Evolutionary conservation across 345 rosid species (phyloP), one percentile per base, ranked within the genome.

Genomic region (Triadica sebifera): DNA sequence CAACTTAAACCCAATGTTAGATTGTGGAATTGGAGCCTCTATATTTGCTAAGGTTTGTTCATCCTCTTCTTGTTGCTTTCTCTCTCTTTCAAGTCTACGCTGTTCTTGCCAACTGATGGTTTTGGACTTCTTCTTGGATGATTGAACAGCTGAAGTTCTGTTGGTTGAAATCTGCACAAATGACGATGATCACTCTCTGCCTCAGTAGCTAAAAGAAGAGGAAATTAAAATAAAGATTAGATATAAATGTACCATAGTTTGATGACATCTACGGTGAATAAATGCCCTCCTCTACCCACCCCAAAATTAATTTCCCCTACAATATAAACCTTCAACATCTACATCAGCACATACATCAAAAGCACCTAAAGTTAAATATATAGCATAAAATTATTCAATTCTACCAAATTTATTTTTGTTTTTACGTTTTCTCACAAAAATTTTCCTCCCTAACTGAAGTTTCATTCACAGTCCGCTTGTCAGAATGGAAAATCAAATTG

Each of bases 1-100:
- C 81, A 95, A 78, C 86, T 93, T 93, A 81, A 90, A 95, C 53
- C 97, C 99, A 12, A 93, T 81, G 75, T 93, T 95, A 58, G 94
- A 87, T 64, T 90, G 92, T 3, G 93, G 91, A 65, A 94, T 92
- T 0, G 97, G 93, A 51, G 91, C 88, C 43, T 89, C 93, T 24
- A 89, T 86, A 15, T 80, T 90, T 22, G 92, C 87, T 47, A 91
- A 73, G 69, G 89, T 91, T 83, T 84, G 87, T 74, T 83, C 86
- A 57, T 95, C 98, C 78, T 95, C 98, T 81, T 95, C 87, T 43
- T 63, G 86, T 69, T 87, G 97, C 71, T 84, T 89, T 79, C 77
- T 87, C 82, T 90, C 97, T 80, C 87, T 89, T 77, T 95, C 96
- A 49, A 87, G 77, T 70, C 81, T 90, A 59, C 91, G 86, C 3